These are phyloP conservation scores for Pseudonectria foliicola DNA, from an alignment of 2,329 filamentous ascomycete species.

Conservation along the genomic window DNA sequence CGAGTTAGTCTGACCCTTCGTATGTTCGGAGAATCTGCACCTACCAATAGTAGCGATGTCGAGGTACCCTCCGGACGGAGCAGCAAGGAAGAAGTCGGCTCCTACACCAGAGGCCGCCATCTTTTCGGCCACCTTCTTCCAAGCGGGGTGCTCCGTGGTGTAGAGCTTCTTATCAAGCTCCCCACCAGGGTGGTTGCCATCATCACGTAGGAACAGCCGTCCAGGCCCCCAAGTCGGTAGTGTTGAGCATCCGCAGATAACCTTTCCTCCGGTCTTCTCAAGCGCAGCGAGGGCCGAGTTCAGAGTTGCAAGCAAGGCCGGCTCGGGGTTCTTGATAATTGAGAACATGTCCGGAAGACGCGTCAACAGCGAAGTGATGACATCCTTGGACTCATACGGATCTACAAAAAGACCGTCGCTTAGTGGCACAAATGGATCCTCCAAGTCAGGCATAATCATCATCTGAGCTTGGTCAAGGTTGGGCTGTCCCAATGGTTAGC, in stretches of 20 bases:
- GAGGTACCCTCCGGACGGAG: conserved; percentile 82
- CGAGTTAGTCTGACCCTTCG: conserved; percentile 1
- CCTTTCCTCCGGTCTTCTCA: conserved; percentile 82
- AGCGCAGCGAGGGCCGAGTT: conserved; percentile 80
- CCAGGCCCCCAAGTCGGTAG: conserved; percentile 90
- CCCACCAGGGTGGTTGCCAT: conserved; percentile 75
- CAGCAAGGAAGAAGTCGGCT: conserved; percentile 88
- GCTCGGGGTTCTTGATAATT: conserved; percentile 81
- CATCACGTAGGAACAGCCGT: conserved; percentile 76
- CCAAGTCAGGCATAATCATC: conserved; percentile 96
- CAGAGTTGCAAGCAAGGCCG: conserved; percentile 75
- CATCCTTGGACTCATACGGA: conserved; percentile 77
- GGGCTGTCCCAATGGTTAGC: conserved; percentile 42
- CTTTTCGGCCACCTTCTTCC: conserved; percentile 78
- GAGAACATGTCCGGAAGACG: conserved; percentile 82
- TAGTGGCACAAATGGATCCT: conserved; percentile 91
- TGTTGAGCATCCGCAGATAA: conserved; percentile 80
- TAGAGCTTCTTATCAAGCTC: conserved; percentile 91
- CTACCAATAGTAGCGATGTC: conserved; percentile 86
- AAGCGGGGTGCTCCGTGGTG: conserved; percentile 80
- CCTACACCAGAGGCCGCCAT: conserved; percentile 84
- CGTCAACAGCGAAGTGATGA: conserved; percentile 81
- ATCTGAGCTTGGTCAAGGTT: conserved; percentile 84
- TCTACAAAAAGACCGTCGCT: conserved; percentile 92
- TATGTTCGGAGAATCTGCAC: conserved; percentile 13